phyloP scores from a whole-genome alignment of 1,284 basidiomycete species.

The Somion occarium region DNA sequence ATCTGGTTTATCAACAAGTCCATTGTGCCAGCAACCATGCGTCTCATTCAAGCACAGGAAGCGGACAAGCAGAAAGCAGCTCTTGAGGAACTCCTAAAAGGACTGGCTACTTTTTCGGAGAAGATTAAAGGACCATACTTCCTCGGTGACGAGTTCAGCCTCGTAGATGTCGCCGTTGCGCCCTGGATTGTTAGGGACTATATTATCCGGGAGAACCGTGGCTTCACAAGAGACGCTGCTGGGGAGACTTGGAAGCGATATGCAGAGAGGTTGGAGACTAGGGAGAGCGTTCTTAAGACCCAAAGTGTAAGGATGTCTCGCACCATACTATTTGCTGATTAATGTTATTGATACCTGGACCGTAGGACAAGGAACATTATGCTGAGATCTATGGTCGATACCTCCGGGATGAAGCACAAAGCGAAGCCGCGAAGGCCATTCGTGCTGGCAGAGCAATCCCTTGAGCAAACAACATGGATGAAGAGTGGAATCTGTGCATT shows the following conservation, averaged over 20 bases:
- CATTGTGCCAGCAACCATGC: slow-evolving; percentile 48
- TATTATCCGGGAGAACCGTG: slow-evolving; percentile 46
- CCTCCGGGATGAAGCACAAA: slow-evolving; percentile 53
- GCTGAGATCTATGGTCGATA: slow-evolving; percentile 50
- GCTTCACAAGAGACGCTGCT: slow-evolving; percentile 40
- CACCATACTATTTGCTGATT: neutral
- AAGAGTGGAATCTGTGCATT: too few species aligned
- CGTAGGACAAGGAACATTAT: slow-evolving; percentile 44
- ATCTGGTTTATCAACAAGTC: slow-evolving; percentile 48
- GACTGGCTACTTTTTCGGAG: slow-evolving; percentile 40
- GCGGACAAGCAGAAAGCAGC: slow-evolving; percentile 42
- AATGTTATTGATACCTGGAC: neutral
- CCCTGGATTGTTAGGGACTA: slow-evolving; percentile 55
- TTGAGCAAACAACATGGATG: slow-evolving; percentile 25
- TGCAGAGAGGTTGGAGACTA: slow-evolving; percentile 35
- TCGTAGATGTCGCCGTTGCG: slow-evolving; percentile 55
- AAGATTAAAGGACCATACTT: slow-evolving; percentile 58
- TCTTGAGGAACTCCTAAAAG: slow-evolving; percentile 40
- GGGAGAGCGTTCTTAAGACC: slow-evolving; percentile 47
- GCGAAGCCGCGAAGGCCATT: slow-evolving; percentile 55
- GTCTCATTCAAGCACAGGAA: slow-evolving; percentile 50
- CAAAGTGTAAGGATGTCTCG: slow-evolving; percentile 38
- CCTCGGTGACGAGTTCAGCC: slow-evolving; percentile 47
- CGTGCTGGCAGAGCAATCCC: slow-evolving; percentile 44
- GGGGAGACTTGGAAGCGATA: slow-evolving; percentile 44